Percentiles rank a stretch among this genome's conserved stretches.
Conservation (phyloP, 2,329 filamentous ascomycete species). For the Diaporthe ilicicola region DNA sequence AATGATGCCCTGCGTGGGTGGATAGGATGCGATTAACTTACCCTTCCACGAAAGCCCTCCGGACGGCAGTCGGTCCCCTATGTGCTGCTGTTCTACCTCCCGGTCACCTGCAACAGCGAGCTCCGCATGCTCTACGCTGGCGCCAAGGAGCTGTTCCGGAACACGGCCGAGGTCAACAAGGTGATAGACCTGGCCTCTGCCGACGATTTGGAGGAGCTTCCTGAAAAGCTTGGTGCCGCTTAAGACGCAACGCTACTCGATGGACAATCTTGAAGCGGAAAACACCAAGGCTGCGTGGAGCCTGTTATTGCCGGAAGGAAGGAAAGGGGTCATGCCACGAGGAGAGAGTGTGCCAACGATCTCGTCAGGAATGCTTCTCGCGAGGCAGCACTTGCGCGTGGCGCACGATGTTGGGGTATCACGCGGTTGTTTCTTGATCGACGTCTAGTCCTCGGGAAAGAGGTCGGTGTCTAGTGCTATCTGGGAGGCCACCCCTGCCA, state of each 20-base stretch:
- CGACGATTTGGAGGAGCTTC: constrained; percentile 86
- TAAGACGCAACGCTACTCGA: constrained; percentile 25
- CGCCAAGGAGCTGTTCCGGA: constrained; percentile 95
- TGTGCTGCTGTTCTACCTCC: constrained; percentile 93
- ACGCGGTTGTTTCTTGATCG: constrained; percentile 3
- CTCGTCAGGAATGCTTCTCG: background rate
- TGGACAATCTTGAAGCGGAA: background rate
- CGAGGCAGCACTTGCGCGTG: constrained; percentile 10
- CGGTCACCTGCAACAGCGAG: constrained; percentile 87
- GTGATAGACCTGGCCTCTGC: constrained; percentile 85
- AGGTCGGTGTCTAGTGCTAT: constrained; percentile 70
- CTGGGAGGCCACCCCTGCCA: constrained; percentile 73
- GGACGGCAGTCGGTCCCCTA: constrained; percentile 91
- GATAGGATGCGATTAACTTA: background rate
- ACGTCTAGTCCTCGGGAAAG: constrained; percentile 50
- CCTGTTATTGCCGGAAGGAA: background rate
- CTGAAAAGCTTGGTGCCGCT: constrained; percentile 63
- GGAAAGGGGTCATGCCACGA: background rate
- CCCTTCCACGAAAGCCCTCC: constrained; percentile 66
- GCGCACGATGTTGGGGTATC: constrained; percentile 28
- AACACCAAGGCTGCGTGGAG: background rate
- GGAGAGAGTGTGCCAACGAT: background rate
- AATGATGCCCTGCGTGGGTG: background rate
- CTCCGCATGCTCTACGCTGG: constrained; percentile 94
- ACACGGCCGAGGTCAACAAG: constrained; percentile 86